These are phyloP conservation scores for Hanseniaspora valbyensis DNA, from an alignment of 805 yeast species.

Conservation along the genomic window DNA sequence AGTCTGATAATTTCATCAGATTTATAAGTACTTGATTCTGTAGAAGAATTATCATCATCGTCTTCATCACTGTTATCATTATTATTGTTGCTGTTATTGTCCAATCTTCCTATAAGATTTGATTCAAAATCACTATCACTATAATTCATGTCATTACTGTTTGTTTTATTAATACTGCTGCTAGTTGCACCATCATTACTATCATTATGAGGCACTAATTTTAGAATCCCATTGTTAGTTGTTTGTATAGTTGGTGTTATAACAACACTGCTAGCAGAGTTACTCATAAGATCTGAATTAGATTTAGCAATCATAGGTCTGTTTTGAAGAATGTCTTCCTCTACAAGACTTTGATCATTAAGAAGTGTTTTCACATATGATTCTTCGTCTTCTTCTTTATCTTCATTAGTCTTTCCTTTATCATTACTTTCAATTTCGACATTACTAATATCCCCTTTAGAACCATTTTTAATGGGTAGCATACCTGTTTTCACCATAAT, in stretches of 20 bases:
- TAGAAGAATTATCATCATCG: not conserved
- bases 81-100: not conserved
- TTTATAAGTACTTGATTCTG: conserved; percentile 3
- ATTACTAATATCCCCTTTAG: no score
- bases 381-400: conserved; percentile 10
- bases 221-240: not conserved
- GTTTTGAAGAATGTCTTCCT: conserved; percentile 1
- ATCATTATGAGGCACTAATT: not conserved
- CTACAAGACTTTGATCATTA: conserved; percentile 6
- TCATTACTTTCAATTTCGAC: not conserved
- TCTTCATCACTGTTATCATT: not conserved
- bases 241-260: conserved; percentile 10
- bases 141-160: conserved; percentile 12
- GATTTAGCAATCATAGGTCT: not conserved
- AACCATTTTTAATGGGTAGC: no score
- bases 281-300: conserved; percentile 8
- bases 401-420: not conserved
- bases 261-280: conserved; percentile 9
- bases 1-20: conserved; percentile 3
- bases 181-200: not conserved
- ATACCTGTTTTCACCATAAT: conserved; percentile 14
- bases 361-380: conserved; percentile 8
- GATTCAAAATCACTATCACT: conserved; percentile 15
- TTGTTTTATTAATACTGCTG: not conserved
- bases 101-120: conserved; percentile 10